Evolutionary conservation across 768 basidiomycete species (phyloP), one percentile per base, ranked within the genome.

Genomic region (Boletus tomentosulus): DNA sequence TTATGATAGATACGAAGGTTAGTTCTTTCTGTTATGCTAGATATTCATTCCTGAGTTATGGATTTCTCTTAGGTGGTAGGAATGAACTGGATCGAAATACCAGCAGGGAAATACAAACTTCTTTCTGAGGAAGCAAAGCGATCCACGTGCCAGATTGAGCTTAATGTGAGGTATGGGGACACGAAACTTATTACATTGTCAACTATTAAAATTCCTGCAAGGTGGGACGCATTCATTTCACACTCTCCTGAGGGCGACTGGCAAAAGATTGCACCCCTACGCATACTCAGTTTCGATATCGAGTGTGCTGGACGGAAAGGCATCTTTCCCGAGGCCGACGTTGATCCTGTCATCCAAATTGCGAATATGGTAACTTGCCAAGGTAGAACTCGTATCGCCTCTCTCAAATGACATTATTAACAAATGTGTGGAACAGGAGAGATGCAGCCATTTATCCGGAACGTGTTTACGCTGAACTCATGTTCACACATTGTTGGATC

Each of bases 291-390:
- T 63, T 99, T 99, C 63, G 97, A 99, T 82, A 98, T 99, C 62
- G 97, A 99, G 72, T 99, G 97, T 71, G 97, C 97, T 0, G 97
- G 97, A 22, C 77, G 97, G 25, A 98, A 98, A 64, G 97, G 97
- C 30, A 89, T 98, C 60, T 99, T 99, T 65, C 97, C 97, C 0
- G 97, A 98, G 65, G 79, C 97, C 8, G 76, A 85, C 10, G 68
- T 79, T 30, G 97, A 99, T 70, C 96, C 96, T 9, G 92, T 99
- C 51, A 98, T 98, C 62, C 97, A 98, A 65, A 98, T 98, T 55
- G 97, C 96, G 1, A 97, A 92, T 69, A 98, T 98, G 97, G 96
- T 98, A 11, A 98, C 95, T 34, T 80, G 89, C 5, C 97, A 99
- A 81, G 95, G 95, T 92, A 73, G 59, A 15, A 3, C 30, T 25